Evolutionary conservation across 208 protist species (phyloP), one percentile per base, ranked within the genome.

Genomic region (Herpetomonas tarakana): DNA sequence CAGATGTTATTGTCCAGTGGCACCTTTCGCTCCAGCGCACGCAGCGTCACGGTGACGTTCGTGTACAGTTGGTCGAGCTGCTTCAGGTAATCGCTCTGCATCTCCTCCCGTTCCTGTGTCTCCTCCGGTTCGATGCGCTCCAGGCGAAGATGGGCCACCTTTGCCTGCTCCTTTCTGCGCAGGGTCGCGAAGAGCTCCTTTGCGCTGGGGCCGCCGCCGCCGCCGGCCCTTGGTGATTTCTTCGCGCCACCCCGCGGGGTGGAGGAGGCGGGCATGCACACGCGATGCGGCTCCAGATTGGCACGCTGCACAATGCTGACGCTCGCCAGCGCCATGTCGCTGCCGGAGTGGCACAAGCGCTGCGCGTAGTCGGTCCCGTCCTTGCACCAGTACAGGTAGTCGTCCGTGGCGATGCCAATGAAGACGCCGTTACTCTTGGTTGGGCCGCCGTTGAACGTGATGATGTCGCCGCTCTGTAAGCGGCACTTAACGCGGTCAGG

Each of bases 401-500:
- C 70, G 53, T 96, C 86, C 0, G 62, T 86, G 22, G 80, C 86
- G 3, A 96, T 58, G 6, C 90, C 90, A 29, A 93, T 70, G 60
- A 93, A 92, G 66, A 74, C 78, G 24, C 90, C 90, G 19, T 58
- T 21, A 14, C 9, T 41, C 35, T 41, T 41, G 9, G 6, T 6
- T 18, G 56, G 56, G 18, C 73, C 57, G 31, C 58, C 30, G 39
- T 83, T 74, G 47, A 71, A 85, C n/a, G 61, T 45, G 54, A 96
- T 80, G 65, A 90, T 77, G 70, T 96, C 90, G 12, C 86, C 90
- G 50, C 85, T 79, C 31, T 72, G 76, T 16, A 93, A 74, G 2
- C 83, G 80, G 39, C 81, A 89, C 21, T 70, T 71, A n/a, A 93
- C 59, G 51, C 68, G 63, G 41, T 65, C 56, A n/a, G 84, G 58